These are phyloP conservation scores for Picochlorum sp. DNA, from an alignment of 139 green algal species.

Conservation along the genomic window DNA sequence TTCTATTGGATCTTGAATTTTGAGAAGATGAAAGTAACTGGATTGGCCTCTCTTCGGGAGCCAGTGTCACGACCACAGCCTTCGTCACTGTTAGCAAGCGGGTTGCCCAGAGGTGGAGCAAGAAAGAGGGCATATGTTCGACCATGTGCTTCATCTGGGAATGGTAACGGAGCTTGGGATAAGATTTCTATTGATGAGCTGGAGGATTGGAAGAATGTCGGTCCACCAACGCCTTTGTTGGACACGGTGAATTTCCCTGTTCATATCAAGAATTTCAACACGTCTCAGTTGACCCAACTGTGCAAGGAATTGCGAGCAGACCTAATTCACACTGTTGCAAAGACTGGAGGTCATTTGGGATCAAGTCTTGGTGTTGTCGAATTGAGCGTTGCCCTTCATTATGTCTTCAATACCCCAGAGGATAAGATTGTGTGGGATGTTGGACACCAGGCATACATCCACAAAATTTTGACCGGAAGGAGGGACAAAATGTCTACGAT, in stretches of 20 bases:
- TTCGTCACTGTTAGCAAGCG: too few relatives aligned
- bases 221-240: conserved; percentile 83
- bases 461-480: conserved; percentile 97
- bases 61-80: too few relatives aligned
- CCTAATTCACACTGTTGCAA: conserved; percentile 82
- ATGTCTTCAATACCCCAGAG: conserved; percentile 91
- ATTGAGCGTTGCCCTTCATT: conserved; percentile 95
- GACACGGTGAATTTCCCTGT: conserved; percentile 97
- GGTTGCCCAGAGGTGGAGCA: too few relatives aligned
- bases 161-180: conserved; percentile 26
- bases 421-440: conserved; percentile 93
- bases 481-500: conserved; percentile 86
- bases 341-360: conserved; percentile 78
- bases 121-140: too few relatives aligned
- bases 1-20: too few relatives aligned
- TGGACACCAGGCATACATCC: conserved; percentile 90
- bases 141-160: not conserved
- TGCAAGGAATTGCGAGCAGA: conserved; percentile 92
- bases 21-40: too few relatives aligned
- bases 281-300: conserved; percentile 83
- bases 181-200: conserved; percentile 67
- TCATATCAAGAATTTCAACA: conserved; percentile 96
- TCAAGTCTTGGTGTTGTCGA: conserved; percentile 92
- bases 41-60: too few relatives aligned
- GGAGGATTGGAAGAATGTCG: conserved; percentile 55